phyloP scores from a whole-genome alignment of 2,329 filamentous ascomycete species.

The Claviceps fusiformis region DNA sequence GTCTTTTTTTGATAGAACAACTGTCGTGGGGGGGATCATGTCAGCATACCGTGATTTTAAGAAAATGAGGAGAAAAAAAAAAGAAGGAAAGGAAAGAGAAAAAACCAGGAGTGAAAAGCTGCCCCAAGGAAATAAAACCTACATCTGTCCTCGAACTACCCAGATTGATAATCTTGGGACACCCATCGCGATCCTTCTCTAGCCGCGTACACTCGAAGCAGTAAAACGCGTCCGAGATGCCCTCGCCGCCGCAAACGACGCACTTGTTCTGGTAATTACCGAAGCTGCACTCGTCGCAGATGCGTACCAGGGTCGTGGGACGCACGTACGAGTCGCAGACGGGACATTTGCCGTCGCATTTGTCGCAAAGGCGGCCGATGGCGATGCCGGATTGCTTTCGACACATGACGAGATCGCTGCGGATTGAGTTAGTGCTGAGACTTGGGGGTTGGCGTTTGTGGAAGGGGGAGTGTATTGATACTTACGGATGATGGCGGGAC shows the following conservation, averaged over 20 bases:
- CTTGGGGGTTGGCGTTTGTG: not conserved
- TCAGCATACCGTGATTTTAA: not conserved
- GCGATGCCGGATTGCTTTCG: conserved; percentile 96
- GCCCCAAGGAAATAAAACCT: conserved; percentile 17
- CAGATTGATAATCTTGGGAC: conserved; percentile 98
- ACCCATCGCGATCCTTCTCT: conserved; percentile 94
- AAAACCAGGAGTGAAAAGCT: not conserved
- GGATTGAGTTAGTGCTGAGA: conserved; percentile 4
- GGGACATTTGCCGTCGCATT: conserved; percentile 98
- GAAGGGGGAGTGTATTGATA: conserved; percentile 9
- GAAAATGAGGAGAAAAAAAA: not conserved
- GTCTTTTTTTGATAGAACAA: conserved; percentile 56
- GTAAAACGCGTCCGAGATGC: conserved; percentile 96
- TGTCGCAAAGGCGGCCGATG: conserved; percentile 97
- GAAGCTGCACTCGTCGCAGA: conserved; percentile 98
- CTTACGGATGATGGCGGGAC: conserved; percentile 89
- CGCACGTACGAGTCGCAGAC: conserved; percentile 99
- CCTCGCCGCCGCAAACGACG: conserved; percentile 94
- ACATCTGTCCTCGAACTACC: conserved; percentile 92
- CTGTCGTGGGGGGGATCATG: conserved; percentile 17
- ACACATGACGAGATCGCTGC: conserved; percentile 95
- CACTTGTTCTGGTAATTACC: conserved; percentile 99
- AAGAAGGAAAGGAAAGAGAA: too few relatives aligned
- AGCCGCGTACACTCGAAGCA: conserved; percentile 97
- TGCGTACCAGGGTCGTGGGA: conserved; percentile 89